Base-by-base conservation (phyloP, 805 yeast genomes). In the Ogataea haglerorum region DNA sequence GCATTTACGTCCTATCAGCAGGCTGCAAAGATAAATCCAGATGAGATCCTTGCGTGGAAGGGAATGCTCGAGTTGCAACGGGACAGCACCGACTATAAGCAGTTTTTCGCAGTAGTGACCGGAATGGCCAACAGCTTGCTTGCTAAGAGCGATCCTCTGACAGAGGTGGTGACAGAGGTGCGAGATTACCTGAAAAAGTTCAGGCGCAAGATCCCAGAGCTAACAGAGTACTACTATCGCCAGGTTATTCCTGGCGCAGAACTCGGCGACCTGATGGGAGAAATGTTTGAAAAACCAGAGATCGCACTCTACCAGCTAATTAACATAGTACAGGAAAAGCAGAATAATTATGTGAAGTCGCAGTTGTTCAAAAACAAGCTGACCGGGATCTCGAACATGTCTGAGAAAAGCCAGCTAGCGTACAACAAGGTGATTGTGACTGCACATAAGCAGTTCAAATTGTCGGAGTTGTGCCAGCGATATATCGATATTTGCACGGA, bases 11-110 rank as follows among this genome's bases (percentile, higher is more conserved):
- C 72, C 9, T 82, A 80, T 51, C 52, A 53, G 22, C 55, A 52
- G 15, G 89, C 89, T 0, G 71, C 77, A 3, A 51, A 57, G 5
- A 37, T 80, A 1, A 73, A 78, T 21, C 72, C 76, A 0, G 65
- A 67, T 2, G 76, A 81, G 36, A 48, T 78, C 2, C 58, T 75
- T 18, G 95, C 89, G 0, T 90, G 93, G 95, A 87, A 85, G 54
- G 98, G 98, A 1, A 69, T 82, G 44, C 63, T 79, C 43, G 72
- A 76, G 34, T 59, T 78, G 0, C 68, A 64, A 9, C 62, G 64
- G 40, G 52, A 61, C 10, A 49, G 52, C 7, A 57, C 66, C 3
- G 72, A 76, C 39, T 66, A 64, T 47, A 52, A 57, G 4, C 41
- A 60, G 2, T 80, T 74, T 57, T 81, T 83, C 52, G 51, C 59